Conservation (phyloP, 2,329 filamentous ascomycete genomes). For the Colletotrichum spinosum region DNA sequence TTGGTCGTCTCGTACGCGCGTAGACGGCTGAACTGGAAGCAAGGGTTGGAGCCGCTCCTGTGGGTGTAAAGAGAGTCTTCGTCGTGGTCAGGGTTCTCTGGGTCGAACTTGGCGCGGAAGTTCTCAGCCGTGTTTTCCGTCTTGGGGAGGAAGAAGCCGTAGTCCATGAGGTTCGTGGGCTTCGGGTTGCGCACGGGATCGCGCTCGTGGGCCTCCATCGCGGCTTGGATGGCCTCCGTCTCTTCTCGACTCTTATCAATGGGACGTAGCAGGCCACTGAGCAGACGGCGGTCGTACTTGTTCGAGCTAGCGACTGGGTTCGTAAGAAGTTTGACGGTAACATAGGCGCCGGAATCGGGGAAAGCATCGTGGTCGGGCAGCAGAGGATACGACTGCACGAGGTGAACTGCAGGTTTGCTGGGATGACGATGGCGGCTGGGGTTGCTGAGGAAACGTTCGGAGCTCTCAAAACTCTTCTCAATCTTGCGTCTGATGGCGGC, state of each 20-base stretch:
- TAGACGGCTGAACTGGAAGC: conserved; percentile 71
- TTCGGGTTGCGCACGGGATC: conserved; percentile 68
- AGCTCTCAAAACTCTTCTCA: conserved; percentile 69
- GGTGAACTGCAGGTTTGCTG: conserved; percentile 54
- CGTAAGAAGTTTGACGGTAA: conserved; percentile 75
- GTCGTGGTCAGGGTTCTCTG: conserved; percentile 65
- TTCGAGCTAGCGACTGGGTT: conserved; percentile 68
- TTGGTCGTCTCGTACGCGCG: conserved; percentile 74
- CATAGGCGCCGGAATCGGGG: conserved; percentile 76
- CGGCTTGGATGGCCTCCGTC: conserved; percentile 62
- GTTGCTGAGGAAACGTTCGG: conserved; percentile 66
- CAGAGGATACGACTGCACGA: conserved; percentile 71
- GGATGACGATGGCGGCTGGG: conserved; percentile 67
- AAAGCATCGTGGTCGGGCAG: conserved; percentile 76
- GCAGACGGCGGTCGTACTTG: conserved; percentile 70
- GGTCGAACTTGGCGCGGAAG: conserved; percentile 72
- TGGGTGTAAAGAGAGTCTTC: conserved; percentile 67
- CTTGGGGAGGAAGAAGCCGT: conserved; percentile 74
- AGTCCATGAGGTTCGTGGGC: conserved; percentile 70
- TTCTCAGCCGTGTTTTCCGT: conserved; percentile 58
- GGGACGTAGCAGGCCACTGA: conserved; percentile 71
- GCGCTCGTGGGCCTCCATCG: conserved; percentile 64
- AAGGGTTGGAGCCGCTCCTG: conserved; percentile 56
- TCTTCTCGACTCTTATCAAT: conserved; percentile 67
- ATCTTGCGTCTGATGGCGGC: conserved; percentile 77